These are phyloP conservation scores for Xylaria sp. DNA, from an alignment of 2,329 filamentous ascomycete genomes.

Conservation along the genomic window DNA sequence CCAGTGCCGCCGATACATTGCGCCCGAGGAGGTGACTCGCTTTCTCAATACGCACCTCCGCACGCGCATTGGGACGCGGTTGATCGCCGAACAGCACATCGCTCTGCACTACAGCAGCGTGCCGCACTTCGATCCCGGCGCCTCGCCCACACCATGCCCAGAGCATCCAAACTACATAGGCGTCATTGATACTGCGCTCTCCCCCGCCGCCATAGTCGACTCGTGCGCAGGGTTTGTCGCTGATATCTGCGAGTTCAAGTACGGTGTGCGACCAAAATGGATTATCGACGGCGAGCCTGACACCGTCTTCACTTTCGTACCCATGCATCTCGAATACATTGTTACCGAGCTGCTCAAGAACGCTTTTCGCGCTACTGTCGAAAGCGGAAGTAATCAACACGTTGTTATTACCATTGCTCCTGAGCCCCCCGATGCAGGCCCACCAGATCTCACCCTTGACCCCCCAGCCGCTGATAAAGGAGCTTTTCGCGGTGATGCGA, in stretches of 20 bases:
- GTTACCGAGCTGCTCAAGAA: constrained; percentile 97
- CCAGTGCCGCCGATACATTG: constrained; percentile 92
- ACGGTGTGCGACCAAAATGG: constrained; percentile 85
- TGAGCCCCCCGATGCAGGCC: constrained; percentile 59
- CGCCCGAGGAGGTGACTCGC: constrained; percentile 80
- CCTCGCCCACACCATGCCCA: constrained; percentile 62
- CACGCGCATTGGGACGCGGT: constrained; percentile 89
- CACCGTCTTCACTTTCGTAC: constrained; percentile 92
- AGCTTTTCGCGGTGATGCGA: constrained; percentile 59
- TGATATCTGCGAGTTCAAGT: constrained; percentile 96
- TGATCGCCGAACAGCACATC: constrained; percentile 97
- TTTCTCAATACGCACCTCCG: constrained; percentile 95
- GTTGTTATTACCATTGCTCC: constrained; percentile 93
- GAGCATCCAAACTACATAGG: constrained; percentile 81
- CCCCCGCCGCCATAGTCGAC: constrained; percentile 83
- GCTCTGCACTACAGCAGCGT: constrained; percentile 81
- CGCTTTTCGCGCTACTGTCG: constrained; percentile 91
- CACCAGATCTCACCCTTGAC: constrained; percentile 50
- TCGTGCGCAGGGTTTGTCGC: constrained; percentile 90
- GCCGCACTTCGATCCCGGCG: constrained; percentile 72
- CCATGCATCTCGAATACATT: constrained; percentile 97
- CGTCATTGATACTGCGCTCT: constrained; percentile 91
- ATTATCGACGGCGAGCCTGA: constrained; percentile 86
- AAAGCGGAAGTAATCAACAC: constrained; percentile 82
- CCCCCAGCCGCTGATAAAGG: constrained; percentile 55